Base-by-base conservation (phyloP, 2,329 filamentous ascomycete genomes). In the Monosporascus ibericus region DNA sequence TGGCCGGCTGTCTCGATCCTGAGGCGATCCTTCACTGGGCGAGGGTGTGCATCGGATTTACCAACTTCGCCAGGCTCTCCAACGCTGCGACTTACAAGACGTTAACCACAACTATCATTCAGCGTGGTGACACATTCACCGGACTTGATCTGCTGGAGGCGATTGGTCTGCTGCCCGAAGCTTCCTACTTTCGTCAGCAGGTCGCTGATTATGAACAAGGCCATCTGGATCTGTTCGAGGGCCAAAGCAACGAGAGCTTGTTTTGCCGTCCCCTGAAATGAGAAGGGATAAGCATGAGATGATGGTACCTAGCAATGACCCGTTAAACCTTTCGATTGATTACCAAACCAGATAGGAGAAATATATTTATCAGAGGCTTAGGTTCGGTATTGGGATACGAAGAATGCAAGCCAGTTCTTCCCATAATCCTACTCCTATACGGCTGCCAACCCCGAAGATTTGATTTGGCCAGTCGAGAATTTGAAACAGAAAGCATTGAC, bases 1-100 rank as follows among this genome's bases (percentile, higher is more conserved):
- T 63, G 62, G 52, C 52, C 14, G 58, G 60, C 11, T 56, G 56
- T 18, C 25, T 63, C 7, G 60, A 64, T 18, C 59, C 58, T 7
- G 24, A 52, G 0, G 52, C 55, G 9, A 64, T 65, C 48, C 51
- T 56, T 7, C 52, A 50, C 11, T 65, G 63, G 63, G 44, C 55
- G 5, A 48, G 53, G 17, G 49, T 56, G n/a, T 64, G 60, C 37
- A 15, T 59, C 5, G 48, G 37, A 1, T 52, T 63, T 47, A 55
- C 58, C 9, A 55, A 63, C 42, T 63, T 62, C 50, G 56, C 59
- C 15, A 44, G 57, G 17, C 47, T 50, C 15, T 52, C 59, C 14
- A 25, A 44, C 24, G 47, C 48, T 5, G n/a, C 44, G 8, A 46
- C 1, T 14, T 61, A 51, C 52, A 58, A 52, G n/a, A 17, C n/a